Evolutionary conservation across 176 grass and related monocot genomes (phyloP), one percentile per base, ranked within the genome.

Genomic region (Oryza glumipatula): DNA sequence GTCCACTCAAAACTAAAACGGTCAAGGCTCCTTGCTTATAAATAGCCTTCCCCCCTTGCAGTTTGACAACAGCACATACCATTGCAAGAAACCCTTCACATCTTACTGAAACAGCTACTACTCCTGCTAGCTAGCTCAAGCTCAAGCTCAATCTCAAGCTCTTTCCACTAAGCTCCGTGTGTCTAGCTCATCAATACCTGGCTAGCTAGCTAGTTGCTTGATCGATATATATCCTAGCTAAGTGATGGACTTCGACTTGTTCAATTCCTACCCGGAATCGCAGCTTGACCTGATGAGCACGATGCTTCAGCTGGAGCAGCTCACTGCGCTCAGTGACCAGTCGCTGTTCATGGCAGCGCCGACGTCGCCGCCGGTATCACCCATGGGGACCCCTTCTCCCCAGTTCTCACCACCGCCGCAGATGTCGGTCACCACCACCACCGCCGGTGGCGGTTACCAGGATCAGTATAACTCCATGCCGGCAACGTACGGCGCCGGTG

Each of bases 281-380:
- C 95, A 97, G 80, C 77, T 91, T 0, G 92, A 94, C 83, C 86
- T 94, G 66, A 93, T 97, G 92, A 92, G 89, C 86, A 94, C 78
- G 44, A 94, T 93, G 95, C 88, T 97, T 39, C 86, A 94, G 86
- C 86, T 94, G 46, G 88, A 91, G 84, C 85, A 97, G 81, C 88
- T 93, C 61, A 72, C 84, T 32, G 83, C n/a, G 13, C 63, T 86
- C 30, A 75, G 48, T 36, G 85, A 91, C 43, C 76, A 82, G 64
- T 79, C 87, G 9, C 14, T 81, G 12, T 4, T 81, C 21, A 49
- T 65, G 84, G 43, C 17, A 32, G 39, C 12, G 30, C 64, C 72
- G 7, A 21, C 72, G 5, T 87, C 89, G 63, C 84, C 84, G 28
- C 82, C 86, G 26, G 67, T 86, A 78, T 91, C 92, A 11, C 86